Conservation (phyloP, 805 yeast species). For the Candida dajiaensis region DNA sequence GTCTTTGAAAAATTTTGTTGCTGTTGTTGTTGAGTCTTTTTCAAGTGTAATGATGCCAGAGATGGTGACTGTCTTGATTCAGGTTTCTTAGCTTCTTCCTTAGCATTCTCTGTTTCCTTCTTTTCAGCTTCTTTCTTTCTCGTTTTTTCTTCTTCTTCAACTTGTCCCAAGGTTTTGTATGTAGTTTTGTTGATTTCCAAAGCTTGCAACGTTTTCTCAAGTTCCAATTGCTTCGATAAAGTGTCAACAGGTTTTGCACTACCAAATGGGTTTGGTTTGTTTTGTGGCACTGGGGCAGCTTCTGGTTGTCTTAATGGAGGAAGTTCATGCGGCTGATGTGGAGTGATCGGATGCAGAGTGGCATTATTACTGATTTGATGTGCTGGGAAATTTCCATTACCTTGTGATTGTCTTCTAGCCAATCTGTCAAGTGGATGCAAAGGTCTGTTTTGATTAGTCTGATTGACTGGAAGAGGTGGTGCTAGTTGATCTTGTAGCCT, state of each 20-base stretch:
- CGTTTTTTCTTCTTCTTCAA: slow-evolving; percentile 4
- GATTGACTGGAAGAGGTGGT: neutral
- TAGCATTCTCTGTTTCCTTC: neutral
- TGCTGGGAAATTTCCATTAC: neutral
- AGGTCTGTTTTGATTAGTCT: slow-evolving; percentile 1
- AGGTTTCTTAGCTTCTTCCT: neutral
- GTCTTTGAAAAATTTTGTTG: neutral
- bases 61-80: slow-evolving; percentile 1
- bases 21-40: neutral
- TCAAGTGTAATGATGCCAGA: slow-evolving; percentile 1
- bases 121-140: slow-evolving; percentile 1
- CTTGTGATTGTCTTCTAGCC: neutral
- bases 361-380: neutral
- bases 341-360: neutral
- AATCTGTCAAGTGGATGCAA: neutral
- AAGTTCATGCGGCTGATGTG: slow-evolving; percentile 6
- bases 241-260: slow-evolving; percentile 83
- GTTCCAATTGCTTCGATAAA: slow-evolving; percentile 53
- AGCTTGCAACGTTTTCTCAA: slow-evolving; percentile 43
- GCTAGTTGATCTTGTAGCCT: slow-evolving; percentile 1
- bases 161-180: slow-evolving; percentile 20
- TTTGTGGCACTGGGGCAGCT: slow-evolving; percentile 22
- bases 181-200: slow-evolving; percentile 42
- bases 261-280: slow-evolving; percentile 70
- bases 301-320: slow-evolving; percentile 14